Evolutionary conservation across 495 filamentous ascomycete species (phyloP).

Genomic region (Aspergillus mulundensis): DNA sequence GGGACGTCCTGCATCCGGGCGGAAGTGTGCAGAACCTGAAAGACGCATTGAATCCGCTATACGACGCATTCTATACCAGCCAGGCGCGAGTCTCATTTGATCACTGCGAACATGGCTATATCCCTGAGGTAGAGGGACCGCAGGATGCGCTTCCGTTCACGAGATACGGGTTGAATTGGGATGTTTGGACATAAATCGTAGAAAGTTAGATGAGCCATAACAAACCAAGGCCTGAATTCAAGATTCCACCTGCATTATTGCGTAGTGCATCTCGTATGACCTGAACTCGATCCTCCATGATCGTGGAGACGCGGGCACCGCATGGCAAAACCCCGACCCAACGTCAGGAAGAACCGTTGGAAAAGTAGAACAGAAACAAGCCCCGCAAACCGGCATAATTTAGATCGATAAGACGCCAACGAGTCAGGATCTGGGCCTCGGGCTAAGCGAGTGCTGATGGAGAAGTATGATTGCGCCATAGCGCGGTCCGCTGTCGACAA

Average conservation of each 20-base stretch:
- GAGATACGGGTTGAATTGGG: slow-evolving; percentile 11
- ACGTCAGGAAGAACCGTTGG: neutral
- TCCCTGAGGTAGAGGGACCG: slow-evolving; percentile 10
- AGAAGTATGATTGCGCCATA: slow-evolving; percentile 11
- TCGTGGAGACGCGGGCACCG: neutral
- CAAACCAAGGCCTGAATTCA: too few species aligned
- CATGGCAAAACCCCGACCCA: neutral
- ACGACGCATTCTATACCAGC: slow-evolving; percentile 15
- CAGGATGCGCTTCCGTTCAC: slow-evolving; percentile 1
- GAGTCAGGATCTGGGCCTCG: slow-evolving; percentile 2
- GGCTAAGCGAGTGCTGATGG: neutral
- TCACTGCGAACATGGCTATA: slow-evolving; percentile 12
- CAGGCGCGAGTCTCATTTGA: slow-evolving; percentile 10
- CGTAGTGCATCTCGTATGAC: neutral
- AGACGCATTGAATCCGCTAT: slow-evolving; percentile 19
- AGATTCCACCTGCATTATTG: neutral
- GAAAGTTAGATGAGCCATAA: neutral
- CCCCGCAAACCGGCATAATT: neutral
- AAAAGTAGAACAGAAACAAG: neutral
- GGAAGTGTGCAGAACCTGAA: slow-evolving; percentile 32
- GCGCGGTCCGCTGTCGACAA: slow-evolving; percentile 8
- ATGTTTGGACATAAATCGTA: slow-evolving; percentile 1
- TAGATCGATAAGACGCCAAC: neutral
- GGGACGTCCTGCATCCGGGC: slow-evolving; percentile 46
- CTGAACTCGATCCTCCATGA: neutral